A percentile compares a stretch with the other conserved stretches of the same genome.
phyloP scores from a whole-genome alignment of 169 alveolate species.

The Plasmodium relictum region DNA sequence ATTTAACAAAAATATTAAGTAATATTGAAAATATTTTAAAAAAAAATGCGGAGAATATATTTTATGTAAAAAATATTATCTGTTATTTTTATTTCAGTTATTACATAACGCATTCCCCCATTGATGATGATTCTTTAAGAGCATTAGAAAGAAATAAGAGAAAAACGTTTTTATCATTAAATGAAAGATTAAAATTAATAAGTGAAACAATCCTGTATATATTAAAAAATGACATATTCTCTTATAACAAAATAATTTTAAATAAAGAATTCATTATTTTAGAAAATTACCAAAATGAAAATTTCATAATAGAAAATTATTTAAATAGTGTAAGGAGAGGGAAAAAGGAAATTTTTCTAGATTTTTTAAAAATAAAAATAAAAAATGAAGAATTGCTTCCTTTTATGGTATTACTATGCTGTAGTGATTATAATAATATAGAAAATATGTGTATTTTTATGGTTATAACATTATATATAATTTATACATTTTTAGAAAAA shows the following conservation, averaged over 20 bases:
- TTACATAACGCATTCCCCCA: slow-evolving; percentile 12
- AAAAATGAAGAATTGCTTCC: slow-evolving; percentile 10
- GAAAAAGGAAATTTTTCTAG: neutral
- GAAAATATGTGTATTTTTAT: slow-evolving; percentile 10
- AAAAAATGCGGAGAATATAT: slow-evolving; percentile 4
- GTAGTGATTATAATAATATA: slow-evolving; percentile 3
- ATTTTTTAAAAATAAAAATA: slow-evolving; percentile 4
- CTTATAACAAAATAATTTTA: slow-evolving; percentile 7
- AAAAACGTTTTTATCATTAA: neutral
- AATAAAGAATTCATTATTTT: neutral
- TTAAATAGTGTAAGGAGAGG: neutral
- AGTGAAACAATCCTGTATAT: slow-evolving; percentile 3
- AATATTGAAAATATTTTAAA: neutral
- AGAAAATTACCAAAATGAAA: slow-evolving; percentile 14
- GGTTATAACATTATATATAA: slow-evolving; percentile 9
- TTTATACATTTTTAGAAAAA: slow-evolving; percentile 20
- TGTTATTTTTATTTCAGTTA: slow-evolving; percentile 11
- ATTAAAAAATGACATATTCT: slow-evolving; percentile 11
- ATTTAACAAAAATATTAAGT: neutral
- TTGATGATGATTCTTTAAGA: slow-evolving; percentile 9
- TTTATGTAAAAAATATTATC: slow-evolving; percentile 7
- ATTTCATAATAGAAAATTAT: neutral
- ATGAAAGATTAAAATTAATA: slow-evolving; percentile 10
- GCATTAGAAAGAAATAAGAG: neutral
- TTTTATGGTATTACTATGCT: neutral